A percentile compares a stretch with the other conserved stretches of the same genome.
Evolutionary conservation across 805 yeast genomes (phyloP).

Genomic region (Pichia manshurica): DNA sequence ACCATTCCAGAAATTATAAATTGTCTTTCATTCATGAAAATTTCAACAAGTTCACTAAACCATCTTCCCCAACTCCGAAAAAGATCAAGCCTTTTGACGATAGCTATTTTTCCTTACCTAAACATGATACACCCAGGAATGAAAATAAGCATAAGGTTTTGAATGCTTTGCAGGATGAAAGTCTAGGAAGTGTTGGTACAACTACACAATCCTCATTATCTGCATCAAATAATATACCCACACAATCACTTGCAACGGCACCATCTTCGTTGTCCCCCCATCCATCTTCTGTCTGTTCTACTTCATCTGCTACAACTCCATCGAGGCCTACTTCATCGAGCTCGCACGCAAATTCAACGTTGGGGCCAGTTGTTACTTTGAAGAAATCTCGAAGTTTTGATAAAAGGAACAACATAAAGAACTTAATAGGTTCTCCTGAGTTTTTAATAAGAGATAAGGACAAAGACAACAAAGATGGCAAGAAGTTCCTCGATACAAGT

Average conservation of each 20-base stretch:
- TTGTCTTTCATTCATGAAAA: slow-evolving; percentile 31
- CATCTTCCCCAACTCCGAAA: slow-evolving; percentile 4
- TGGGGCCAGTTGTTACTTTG: slow-evolving; percentile 1
- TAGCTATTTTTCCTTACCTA: slow-evolving; percentile 1
- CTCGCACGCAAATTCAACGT: neutral
- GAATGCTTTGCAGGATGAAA: too few relatives aligned
- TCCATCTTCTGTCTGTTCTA: too few relatives aligned
- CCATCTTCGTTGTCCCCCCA: too few relatives aligned
- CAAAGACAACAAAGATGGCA: neutral
- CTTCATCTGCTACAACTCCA: too few relatives aligned
- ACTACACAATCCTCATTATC: too few relatives aligned
- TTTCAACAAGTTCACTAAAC: neutral
- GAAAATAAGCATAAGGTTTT: neutral
- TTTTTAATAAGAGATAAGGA: neutral
- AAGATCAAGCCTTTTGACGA: neutral
- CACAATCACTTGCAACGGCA: neutral
- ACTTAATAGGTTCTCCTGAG: neutral
- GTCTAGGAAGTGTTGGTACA: too few relatives aligned
- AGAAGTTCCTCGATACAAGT: neutral
- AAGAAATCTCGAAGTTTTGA: slow-evolving; percentile 26
- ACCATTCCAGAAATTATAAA: slow-evolving; percentile 51
- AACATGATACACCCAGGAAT: neutral
- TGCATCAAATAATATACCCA: neutral
- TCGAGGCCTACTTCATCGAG: too few relatives aligned
- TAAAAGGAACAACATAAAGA: slow-evolving; percentile 8